These are phyloP conservation scores for Cystofilobasidium macerans DNA, from an alignment of 768 basidiomycete genomes.

Conservation along the genomic window DNA sequence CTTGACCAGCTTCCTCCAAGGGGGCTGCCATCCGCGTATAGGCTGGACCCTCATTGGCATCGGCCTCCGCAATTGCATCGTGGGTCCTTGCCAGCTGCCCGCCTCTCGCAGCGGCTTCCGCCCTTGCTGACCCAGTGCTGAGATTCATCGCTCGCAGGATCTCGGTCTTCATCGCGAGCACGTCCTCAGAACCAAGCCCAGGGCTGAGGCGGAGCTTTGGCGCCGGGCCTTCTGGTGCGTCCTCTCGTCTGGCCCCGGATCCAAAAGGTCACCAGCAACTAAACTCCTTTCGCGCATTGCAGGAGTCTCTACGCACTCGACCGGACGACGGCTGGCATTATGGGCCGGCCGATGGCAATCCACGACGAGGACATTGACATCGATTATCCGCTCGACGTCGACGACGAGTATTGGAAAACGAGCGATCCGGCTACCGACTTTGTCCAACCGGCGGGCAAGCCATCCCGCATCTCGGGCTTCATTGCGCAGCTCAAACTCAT, in stretches of 20 bases:
- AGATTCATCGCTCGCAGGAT: neutral
- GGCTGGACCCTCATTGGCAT: constrained; percentile 55
- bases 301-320: constrained; percentile 32
- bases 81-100: too few species aligned
- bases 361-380: constrained; percentile 71
- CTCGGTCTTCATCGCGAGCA: constrained; percentile 22
- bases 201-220: constrained; percentile 57
- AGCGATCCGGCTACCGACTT: constrained; percentile 49
- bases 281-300: neutral
- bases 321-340: constrained; percentile 38
- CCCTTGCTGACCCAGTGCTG: neutral
- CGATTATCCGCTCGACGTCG: constrained; percentile 61
- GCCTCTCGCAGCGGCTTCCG: too few species aligned
- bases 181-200: constrained; percentile 10
- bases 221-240: constrained; percentile 64
- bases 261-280: neutral
- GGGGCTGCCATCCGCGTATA: constrained; percentile 32
- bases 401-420: constrained; percentile 68
- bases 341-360: constrained; percentile 61
- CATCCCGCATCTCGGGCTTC: constrained; percentile 51
- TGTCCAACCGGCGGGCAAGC: constrained; percentile 52
- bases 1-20: constrained; percentile 33
- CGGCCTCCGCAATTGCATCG: constrained; percentile 51
- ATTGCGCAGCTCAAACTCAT: constrained; percentile 49
- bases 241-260: constrained; percentile 27